Evolutionary conservation across 495 filamentous ascomycete species (phyloP).

Genomic region (Penicillium paradoxum): DNA sequence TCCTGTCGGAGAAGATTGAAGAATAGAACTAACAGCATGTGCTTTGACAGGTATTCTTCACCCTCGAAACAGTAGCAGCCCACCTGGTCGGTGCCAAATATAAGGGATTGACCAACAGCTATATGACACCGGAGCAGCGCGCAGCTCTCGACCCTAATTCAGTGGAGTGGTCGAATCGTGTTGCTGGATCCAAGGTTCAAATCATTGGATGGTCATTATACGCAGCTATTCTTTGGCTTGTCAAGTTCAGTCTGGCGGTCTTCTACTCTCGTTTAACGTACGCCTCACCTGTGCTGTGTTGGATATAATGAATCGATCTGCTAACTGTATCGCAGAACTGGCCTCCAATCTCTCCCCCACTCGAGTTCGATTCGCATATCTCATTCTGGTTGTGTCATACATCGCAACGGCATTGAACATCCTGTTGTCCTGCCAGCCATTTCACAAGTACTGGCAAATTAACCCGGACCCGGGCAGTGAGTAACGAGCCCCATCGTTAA

Average conservation of each 20-base stretch:
- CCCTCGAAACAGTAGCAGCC: conserved; percentile 30
- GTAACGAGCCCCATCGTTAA: conserved; percentile 10
- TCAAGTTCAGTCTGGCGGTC: conserved; percentile 47
- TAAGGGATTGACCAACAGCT: conserved; percentile 46
- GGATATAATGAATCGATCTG: neutral
- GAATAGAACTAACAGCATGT: neutral
- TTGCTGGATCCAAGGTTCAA: conserved; percentile 48
- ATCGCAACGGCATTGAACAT: conserved; percentile 41
- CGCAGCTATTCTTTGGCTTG: conserved; percentile 44
- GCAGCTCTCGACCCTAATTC: conserved; percentile 33
- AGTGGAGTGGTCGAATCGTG: conserved; percentile 37
- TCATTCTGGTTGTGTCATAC: conserved; percentile 42
- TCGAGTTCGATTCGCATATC: conserved; percentile 44
- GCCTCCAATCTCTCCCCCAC: conserved; percentile 34
- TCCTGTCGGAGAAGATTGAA: neutral
- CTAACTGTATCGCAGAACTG: conserved; percentile 26
- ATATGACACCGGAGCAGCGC: conserved; percentile 44
- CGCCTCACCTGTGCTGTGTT: conserved; percentile 4
- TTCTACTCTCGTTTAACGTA: conserved; percentile 53
- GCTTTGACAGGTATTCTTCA: conserved; percentile 22
- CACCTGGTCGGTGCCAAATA: conserved; percentile 36
- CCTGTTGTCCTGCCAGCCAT: conserved; percentile 44
- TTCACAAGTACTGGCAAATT: conserved; percentile 49
- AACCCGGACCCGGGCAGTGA: conserved; percentile 47
- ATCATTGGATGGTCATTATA: conserved; percentile 51